Conservation (phyloP, 2,329 filamentous ascomycete species). For the Colletotrichum sp. region DNA sequence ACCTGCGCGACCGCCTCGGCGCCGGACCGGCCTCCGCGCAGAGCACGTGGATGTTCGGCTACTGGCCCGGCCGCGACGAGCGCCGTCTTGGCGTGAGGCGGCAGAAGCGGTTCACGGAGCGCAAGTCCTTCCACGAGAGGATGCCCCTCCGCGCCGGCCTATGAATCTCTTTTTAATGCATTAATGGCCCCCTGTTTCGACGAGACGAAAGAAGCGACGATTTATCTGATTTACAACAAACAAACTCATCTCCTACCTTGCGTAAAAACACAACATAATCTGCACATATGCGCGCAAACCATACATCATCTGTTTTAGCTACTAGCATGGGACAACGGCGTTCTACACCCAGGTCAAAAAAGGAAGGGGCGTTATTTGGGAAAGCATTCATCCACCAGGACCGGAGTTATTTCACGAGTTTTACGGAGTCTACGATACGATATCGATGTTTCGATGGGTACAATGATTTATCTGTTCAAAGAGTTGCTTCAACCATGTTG, state of each 20-base stretch:
- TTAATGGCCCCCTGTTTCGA: neutral
- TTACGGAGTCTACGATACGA: neutral
- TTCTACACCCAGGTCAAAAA: neutral
- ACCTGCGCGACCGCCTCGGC: conserved; percentile 53
- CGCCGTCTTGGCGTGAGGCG: conserved; percentile 35
- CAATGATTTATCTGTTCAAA: neutral
- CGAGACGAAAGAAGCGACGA: neutral
- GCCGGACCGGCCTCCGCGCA: conserved; percentile 49
- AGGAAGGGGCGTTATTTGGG: neutral
- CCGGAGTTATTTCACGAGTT: neutral
- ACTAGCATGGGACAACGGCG: neutral
- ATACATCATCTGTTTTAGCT: neutral
- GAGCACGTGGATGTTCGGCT: conserved; percentile 58
- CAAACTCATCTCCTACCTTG: neutral
- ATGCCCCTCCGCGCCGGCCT: neutral
- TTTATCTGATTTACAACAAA: neutral
- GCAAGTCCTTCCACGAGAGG: conserved; percentile 6
- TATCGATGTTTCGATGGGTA: neutral
- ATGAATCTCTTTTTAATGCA: neutral
- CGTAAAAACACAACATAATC: neutral
- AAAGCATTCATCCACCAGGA: neutral
- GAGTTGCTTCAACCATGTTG: neutral
- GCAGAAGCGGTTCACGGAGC: conserved; percentile 50
- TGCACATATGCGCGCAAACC: neutral
- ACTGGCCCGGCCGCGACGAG: conserved; percentile 36